Conservation (phyloP, 2,329 filamentous ascomycete species). For the Microdochium nivale region DNA sequence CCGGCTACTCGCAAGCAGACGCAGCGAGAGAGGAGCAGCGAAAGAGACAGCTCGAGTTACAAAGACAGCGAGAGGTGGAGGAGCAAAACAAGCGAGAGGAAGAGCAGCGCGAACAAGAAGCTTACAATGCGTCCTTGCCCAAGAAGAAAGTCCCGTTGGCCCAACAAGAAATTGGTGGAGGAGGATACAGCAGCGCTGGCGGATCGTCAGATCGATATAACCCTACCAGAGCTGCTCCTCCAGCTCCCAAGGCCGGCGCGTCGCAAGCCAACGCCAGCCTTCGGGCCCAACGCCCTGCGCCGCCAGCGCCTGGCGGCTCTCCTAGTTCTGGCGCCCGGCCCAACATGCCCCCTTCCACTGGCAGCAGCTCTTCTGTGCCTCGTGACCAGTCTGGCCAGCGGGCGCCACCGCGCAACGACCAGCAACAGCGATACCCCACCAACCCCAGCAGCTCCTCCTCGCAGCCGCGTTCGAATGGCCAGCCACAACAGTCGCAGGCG, state of each 20-base stretch:
- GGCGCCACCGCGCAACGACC: constrained; percentile 34
- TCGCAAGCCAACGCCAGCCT: constrained; percentile 44
- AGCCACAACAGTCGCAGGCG: constrained; percentile 30
- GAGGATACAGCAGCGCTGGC: constrained; percentile 40
- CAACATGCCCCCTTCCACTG: constrained; percentile 39
- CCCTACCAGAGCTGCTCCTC: constrained; percentile 75
- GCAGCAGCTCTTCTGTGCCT: constrained; percentile 34
- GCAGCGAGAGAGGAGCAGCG: constrained; percentile 47
- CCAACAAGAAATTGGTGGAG: constrained; percentile 81
- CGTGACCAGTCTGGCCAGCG: constrained; percentile 32
- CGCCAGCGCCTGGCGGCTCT: constrained; percentile 49
- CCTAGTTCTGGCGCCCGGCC: constrained; percentile 33
- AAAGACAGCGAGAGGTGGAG: constrained; percentile 47
- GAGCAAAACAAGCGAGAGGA: constrained; percentile 62
- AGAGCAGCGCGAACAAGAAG: constrained; percentile 68
- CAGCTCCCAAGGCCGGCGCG: constrained; percentile 55
- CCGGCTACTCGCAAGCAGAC: constrained; percentile 39
- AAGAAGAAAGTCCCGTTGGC: constrained; percentile 73
- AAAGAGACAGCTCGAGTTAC: constrained; percentile 53
- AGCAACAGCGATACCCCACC: constrained; percentile 49
- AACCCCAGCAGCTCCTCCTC: constrained; percentile 41
- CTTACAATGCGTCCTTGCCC: constrained; percentile 82
- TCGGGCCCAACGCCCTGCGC: constrained; percentile 72
- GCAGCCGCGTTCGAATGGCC: constrained; percentile 37
- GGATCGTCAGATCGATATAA: constrained; percentile 64